phyloP scores from a whole-genome alignment of 352 stramenopile species.

The Phytopythium sindhum region DNA sequence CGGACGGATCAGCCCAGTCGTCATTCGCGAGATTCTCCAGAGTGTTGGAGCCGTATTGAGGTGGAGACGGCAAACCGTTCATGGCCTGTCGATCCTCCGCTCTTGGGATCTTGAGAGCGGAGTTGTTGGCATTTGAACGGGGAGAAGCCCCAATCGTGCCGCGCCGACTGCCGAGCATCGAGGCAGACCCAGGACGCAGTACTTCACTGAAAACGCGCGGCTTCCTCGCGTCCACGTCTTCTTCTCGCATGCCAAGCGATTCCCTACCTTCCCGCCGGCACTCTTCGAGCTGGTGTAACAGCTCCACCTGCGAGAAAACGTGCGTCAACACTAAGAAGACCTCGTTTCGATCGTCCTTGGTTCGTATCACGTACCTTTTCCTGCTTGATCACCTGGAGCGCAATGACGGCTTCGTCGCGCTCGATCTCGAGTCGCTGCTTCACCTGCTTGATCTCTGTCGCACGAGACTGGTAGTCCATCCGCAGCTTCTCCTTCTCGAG shows the following conservation, averaged over 20 bases:
- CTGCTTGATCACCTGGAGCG: conserved; percentile 33
- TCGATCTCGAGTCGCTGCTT: conserved; percentile 52
- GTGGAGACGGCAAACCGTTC: not conserved
- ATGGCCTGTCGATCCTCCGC: not conserved
- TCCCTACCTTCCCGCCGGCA: conserved; percentile 42
- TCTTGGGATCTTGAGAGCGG: not conserved
- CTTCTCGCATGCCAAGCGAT: conserved; percentile 61
- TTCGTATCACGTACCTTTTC: conserved; percentile 32
- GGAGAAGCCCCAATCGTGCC: not conserved
- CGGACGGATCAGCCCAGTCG: not conserved
- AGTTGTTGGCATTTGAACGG: not conserved
- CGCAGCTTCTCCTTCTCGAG: conserved; percentile 52
- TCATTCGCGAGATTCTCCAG: not conserved
- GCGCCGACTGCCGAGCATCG: not conserved
- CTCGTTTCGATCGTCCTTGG: not conserved
- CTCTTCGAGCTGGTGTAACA: conserved; percentile 35
- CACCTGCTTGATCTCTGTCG: conserved; percentile 41
- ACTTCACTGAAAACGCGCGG: conserved; percentile 44
- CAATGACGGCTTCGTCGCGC: conserved; percentile 44
- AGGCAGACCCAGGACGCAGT: conserved; percentile 7
- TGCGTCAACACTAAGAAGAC: not conserved
- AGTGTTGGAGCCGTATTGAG: not conserved
- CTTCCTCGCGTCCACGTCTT: conserved; percentile 55
- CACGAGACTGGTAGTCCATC: conserved; percentile 51
- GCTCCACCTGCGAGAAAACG: conserved; percentile 17